phyloP scores from a whole-genome alignment of 208 protist species.

The Leishmania braziliensis region DNA sequence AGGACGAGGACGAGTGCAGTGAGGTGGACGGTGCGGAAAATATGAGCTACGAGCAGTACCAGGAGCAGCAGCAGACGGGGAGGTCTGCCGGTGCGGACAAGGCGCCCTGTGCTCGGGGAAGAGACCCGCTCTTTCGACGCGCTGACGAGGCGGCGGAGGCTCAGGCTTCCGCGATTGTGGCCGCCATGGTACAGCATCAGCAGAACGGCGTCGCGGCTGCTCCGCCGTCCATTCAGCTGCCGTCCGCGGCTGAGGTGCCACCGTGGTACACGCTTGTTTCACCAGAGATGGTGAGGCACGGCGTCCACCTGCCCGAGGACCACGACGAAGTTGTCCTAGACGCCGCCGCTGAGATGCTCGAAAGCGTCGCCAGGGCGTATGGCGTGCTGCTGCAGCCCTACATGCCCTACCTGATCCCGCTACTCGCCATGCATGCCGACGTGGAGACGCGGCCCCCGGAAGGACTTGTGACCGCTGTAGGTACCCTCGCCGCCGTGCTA shows the following conservation, averaged over 20 bases:
- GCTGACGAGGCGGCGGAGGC: conserved; percentile 29
- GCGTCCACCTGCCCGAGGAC: conserved; percentile 51
- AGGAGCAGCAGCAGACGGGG: conserved; percentile 12
- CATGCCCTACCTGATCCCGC: conserved; percentile 48
- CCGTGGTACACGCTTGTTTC: conserved; percentile 36
- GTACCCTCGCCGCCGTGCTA: conserved; percentile 57
- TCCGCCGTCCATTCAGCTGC: conserved; percentile 18
- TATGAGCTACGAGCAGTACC: conserved; percentile 28
- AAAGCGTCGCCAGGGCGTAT: conserved; percentile 77
- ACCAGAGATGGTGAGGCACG: conserved; percentile 28
- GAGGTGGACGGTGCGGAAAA: conserved; percentile 20
- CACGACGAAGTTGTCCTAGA: conserved; percentile 80
- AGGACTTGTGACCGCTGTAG: conserved; percentile 67
- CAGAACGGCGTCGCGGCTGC: conserved; percentile 18
- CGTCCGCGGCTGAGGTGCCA: conserved; percentile 26
- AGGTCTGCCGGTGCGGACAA: conserved; percentile 1
- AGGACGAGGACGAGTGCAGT: conserved; percentile 45
- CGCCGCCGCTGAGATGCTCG: conserved; percentile 63
- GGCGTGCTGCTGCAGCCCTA: conserved; percentile 56
- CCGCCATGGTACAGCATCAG: conserved; percentile 32
- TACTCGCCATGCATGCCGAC: conserved; percentile 61
- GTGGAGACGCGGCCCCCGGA: conserved; percentile 55
- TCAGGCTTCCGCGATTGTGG: conserved; percentile 30
- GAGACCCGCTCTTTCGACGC: conserved; percentile 28
- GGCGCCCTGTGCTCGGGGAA: conserved; percentile 6